phyloP scores from a whole-genome alignment of 129 eudicot species.

The Helichrysum umbraculigerum region DNA sequence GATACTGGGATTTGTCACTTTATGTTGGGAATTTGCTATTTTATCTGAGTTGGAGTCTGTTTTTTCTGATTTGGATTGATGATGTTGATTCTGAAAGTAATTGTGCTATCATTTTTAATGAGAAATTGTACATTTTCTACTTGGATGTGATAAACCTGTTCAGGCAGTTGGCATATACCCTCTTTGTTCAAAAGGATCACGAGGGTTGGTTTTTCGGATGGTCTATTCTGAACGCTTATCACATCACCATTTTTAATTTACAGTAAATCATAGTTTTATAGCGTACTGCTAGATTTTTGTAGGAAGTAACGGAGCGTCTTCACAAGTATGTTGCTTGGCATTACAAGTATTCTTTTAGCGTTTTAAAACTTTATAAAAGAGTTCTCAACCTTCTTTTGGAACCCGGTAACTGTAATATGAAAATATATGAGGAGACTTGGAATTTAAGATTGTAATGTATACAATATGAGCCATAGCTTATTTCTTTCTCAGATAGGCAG shows the following conservation, averaged over 20 bases:
- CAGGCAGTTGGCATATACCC: too few species aligned
- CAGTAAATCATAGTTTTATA: too few species aligned
- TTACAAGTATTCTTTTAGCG: too few species aligned
- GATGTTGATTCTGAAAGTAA: constrained; percentile 1
- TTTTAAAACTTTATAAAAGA: neutral
- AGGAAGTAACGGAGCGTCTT: too few species aligned
- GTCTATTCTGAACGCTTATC: constrained; percentile 7
- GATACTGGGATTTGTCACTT: neutral
- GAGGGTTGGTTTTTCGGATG: constrained; percentile 21
- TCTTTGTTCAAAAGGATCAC: constrained; percentile 17
- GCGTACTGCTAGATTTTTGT: too few species aligned
- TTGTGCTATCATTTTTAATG: neutral
- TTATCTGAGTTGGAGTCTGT: neutral
- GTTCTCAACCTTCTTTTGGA: neutral
- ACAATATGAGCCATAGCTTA: neutral
- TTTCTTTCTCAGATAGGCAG: neutral
- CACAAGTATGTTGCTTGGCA: too few species aligned
- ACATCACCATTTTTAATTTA: neutral
- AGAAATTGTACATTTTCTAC: neutral
- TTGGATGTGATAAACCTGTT: neutral
- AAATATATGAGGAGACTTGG: too few species aligned
- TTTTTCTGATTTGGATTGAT: neutral
- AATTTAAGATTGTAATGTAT: too few species aligned
- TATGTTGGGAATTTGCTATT: neutral
- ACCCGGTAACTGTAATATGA: too few species aligned